phyloP scores from a whole-genome alignment of 2,329 filamentous ascomycete species.

The Sclerotinia nivalis region DNA sequence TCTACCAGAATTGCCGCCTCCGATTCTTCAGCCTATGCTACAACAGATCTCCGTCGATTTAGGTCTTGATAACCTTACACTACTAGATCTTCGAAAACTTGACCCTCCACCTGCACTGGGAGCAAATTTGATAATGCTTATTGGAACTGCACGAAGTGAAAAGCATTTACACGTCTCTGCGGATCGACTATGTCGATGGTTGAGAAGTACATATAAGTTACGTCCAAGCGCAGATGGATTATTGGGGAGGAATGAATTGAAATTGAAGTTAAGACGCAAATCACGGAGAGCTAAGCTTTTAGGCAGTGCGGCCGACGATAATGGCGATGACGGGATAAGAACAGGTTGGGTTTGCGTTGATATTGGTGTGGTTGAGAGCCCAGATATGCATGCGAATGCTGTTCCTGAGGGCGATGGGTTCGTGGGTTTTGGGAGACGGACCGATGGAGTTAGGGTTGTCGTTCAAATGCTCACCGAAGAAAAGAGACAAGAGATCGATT shows the following conservation, averaged over 20 bases:
- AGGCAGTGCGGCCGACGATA: slow-evolving; percentile 64
- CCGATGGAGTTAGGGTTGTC: slow-evolving; percentile 61
- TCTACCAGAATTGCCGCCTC: slow-evolving; percentile 61
- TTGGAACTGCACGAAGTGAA: slow-evolving; percentile 87
- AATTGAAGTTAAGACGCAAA: slow-evolving; percentile 79
- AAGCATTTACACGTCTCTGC: slow-evolving; percentile 91
- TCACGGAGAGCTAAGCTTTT: slow-evolving; percentile 79
- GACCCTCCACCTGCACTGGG: slow-evolving; percentile 87
- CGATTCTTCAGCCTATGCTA: slow-evolving; percentile 70
- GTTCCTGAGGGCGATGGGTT: slow-evolving; percentile 55
- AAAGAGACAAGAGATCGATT: slow-evolving; percentile 65
- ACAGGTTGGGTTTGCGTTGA: slow-evolving; percentile 98
- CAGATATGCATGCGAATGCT: slow-evolving; percentile 45
- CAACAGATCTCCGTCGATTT: slow-evolving; percentile 80
- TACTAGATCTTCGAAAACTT: slow-evolving; percentile 81
- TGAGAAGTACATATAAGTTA: slow-evolving; percentile 71
- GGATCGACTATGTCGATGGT: slow-evolving; percentile 84
- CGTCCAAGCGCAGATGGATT: slow-evolving; percentile 81
- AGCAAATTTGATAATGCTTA: slow-evolving; percentile 85
- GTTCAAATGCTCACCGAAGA: slow-evolving; percentile 73
- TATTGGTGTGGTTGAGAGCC: slow-evolving; percentile 67
- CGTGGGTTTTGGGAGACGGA: slow-evolving; percentile 72
- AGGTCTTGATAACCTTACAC: slow-evolving; percentile 76
- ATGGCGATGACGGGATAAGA: slow-evolving; percentile 78
- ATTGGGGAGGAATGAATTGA: slow-evolving; percentile 86